Evolutionary conservation across 2,329 filamentous ascomycete species (phyloP), one percentile per base, ranked within the genome.

Genomic region (Diaporthe citrichinensis): DNA sequence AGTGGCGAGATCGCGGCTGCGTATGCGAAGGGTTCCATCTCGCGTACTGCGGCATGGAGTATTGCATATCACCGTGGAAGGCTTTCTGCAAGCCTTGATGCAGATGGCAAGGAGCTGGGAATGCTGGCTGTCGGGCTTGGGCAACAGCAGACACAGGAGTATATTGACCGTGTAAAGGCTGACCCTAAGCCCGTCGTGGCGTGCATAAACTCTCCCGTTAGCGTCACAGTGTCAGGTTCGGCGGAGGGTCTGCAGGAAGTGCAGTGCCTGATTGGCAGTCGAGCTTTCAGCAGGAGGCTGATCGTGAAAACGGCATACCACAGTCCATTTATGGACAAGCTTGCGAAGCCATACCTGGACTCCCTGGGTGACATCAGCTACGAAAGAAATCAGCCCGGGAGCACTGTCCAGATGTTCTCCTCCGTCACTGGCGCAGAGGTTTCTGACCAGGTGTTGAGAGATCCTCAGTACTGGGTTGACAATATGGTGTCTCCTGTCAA

Each of bases 171-270:
- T n/a, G 68, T 73, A 3, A 44, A 28, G 44, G 39, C 57, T 23
- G 59, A 46, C 1, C 36, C 57, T 3, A 61, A 36, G 49, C 68
- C 61, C 10, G 74, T 75, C 12, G 51, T 75, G 23, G 75, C 72
- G 12, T 75, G 75, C 53, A 28, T 72, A 25, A 76, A 76, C 53
- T 73, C 73, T 39, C 82, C 84, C 0, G 55, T 76, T 0, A 86
- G 80, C 67, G 75, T 82, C 9, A 85, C 84, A 0, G 31, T 86
- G 0, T 84, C 84, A 0, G 84, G 84, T 0, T 79, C 81, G 25
- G 69, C 41, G 5, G 62, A 68, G 2, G 80, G 77, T 1, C 77
- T 85, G 1, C 74, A 74, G 14, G 36, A 61, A 17, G 25, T 81
- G 3, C 59, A 69, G 12, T 68, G 78, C 8, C 71, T 74, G 2